phyloP scores from a whole-genome alignment of 805 yeast genomes.

The Saccharomycopsis amapae region DNA sequence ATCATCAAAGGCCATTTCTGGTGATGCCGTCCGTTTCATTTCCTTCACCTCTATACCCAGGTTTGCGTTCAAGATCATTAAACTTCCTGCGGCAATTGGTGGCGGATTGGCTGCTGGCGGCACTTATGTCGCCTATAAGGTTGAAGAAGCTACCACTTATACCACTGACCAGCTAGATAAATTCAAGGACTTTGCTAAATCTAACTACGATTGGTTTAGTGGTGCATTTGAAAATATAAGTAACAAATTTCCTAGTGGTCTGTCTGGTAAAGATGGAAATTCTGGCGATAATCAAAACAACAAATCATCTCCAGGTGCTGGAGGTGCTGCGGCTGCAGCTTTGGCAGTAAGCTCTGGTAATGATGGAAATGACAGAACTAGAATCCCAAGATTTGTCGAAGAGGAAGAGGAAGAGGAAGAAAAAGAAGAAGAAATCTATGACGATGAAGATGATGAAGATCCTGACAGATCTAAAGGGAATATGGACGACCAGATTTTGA shows the following conservation, averaged over 20 bases:
- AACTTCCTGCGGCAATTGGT: constrained; percentile 76
- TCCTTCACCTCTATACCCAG: constrained; percentile 40
- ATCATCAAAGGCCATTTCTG: background rate
- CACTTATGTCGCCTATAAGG: constrained; percentile 84
- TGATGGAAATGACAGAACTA: constrained; percentile 35
- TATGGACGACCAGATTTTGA: constrained; percentile 76
- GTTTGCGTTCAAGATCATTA: constrained; percentile 45
- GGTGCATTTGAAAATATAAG: constrained; percentile 26
- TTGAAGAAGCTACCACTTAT: constrained; percentile 74
- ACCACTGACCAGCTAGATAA: constrained; percentile 60
- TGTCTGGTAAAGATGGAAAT: constrained; percentile 26
- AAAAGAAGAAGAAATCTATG: constrained; percentile 23
- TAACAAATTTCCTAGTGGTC: background rate
- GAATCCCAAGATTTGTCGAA: constrained; percentile 40
- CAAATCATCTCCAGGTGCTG: constrained; percentile 45
- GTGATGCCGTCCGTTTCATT: constrained; percentile 18
- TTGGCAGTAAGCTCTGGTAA: constrained; percentile 25
- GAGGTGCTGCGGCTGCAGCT: constrained; percentile 38
- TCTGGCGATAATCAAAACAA: constrained; percentile 33
- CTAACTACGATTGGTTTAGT: constrained; percentile 36
- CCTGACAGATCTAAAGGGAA: constrained; percentile 40
- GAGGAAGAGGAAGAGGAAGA: constrained; percentile 7
- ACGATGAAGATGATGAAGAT: constrained; percentile 43
- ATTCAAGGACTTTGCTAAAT: constrained; percentile 55
- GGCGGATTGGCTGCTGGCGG: constrained; percentile 94